A percentile compares a stretch with the other conserved stretches of the same genome.
Evolutionary conservation across 805 yeast genomes (phyloP).

Genomic region (Yamadazyma nakazawae): DNA sequence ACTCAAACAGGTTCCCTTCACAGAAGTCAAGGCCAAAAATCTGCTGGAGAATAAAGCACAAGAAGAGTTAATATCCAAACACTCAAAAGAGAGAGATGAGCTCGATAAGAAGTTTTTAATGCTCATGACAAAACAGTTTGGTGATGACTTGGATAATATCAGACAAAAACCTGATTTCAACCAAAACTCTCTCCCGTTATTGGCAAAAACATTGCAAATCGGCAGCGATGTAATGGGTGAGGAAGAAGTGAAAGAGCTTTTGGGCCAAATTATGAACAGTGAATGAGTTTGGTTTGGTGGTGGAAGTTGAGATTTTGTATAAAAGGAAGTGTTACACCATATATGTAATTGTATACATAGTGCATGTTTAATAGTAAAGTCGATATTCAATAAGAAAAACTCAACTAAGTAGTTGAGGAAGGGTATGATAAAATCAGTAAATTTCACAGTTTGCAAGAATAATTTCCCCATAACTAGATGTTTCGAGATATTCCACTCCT

Average conservation of each 20-base stretch:
- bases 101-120: slow-evolving; percentile 51
- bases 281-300: background rate
- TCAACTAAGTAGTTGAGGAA: too few relatives aligned
- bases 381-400: too few relatives aligned
- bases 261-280: background rate
- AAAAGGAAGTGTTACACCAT: too few relatives aligned
- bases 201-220: slow-evolving; percentile 57
- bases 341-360: too few relatives aligned
- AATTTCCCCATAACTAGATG: too few relatives aligned
- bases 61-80: slow-evolving; percentile 6
- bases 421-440: too few relatives aligned
- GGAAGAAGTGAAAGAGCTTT: slow-evolving; percentile 22
- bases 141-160: slow-evolving; percentile 54
- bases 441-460: too few relatives aligned
- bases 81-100: slow-evolving; percentile 27
- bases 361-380: too few relatives aligned
- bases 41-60: slow-evolving; percentile 20
- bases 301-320: too few relatives aligned
- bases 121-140: slow-evolving; percentile 55
- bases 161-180: slow-evolving; percentile 63
- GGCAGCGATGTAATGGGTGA: slow-evolving; percentile 59
- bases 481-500: too few relatives aligned
- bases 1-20: slow-evolving; percentile 12
- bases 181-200: slow-evolving; percentile 50
- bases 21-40: slow-evolving; percentile 1